Base-by-base conservation (phyloP, 2,329 filamentous ascomycete species). In the Colletotrichum spaethianum region DNA sequence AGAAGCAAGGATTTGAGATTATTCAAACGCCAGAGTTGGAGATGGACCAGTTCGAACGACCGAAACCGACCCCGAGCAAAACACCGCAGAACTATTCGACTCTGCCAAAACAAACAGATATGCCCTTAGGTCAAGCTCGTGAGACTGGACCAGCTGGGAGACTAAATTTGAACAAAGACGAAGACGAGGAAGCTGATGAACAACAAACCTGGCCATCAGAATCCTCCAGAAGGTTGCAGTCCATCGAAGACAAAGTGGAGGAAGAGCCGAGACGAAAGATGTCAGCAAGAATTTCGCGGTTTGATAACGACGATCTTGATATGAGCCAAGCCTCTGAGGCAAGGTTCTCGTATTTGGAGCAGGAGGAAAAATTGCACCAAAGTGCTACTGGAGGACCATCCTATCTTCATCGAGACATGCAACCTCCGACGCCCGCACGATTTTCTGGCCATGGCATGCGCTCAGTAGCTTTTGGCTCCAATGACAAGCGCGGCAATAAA, bases 291-390 rank as follows among this genome's bases (percentile, higher is more conserved):
- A 72, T 72, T 7, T 72, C 70, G 14, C 59, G 70, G 3, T 70
- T 72, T 23, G 44, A 72, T 23, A 53, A 72, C n/a, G 6, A 46
- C 18, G 70, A 72, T 1, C 63, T 72, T 20, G 70, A 72, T 28
- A 59, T 70, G 65, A 60, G n/a, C 53, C 70, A 72, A 7, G 70
- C 70, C 23, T 70, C 70, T 12, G 70, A 72, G 53, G 70, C 70
- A 1, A 44, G 70, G n/a, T 72, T 70, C 53, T 72, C 70, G 6
- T 72, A 72, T 14, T 14, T 72, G 31, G 70, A 72, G 46, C 70
- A 72, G 42, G 70, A 72, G 46, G 70, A 72, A 4, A 70, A 64
- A 20, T 31, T 72, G 23, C 23, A 72, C 16, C 38, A 16, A 7
- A 70, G 70, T n/a, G 59, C 65, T 4, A 9, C 23, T 2, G 69